Evolutionary conservation across 139 green algal genomes (phyloP), one percentile per base, ranked within the genome.

Genomic region (Protoeuglena noctilucae): DNA sequence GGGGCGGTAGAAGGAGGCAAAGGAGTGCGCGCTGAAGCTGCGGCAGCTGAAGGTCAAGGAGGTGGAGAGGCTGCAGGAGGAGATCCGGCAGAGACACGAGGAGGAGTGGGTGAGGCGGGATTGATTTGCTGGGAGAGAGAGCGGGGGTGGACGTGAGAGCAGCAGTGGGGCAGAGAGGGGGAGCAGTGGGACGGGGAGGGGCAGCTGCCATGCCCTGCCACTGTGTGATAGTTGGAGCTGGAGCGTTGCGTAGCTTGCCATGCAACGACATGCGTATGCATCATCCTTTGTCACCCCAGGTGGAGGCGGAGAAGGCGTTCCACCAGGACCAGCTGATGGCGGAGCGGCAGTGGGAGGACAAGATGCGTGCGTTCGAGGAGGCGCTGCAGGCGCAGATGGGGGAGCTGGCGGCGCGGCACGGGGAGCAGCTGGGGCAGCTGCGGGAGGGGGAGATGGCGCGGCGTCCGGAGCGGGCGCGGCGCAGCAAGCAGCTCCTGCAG

Each of bases 261-360:
- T n/a, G n/a, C n/a, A n/a, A n/a, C n/a, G n/a, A n/a, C n/a, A n/a
- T n/a, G n/a, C n/a, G n/a, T n/a, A n/a, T n/a, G n/a, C n/a, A n/a
- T n/a, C n/a, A n/a, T n/a, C n/a, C n/a, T n/a, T n/a, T n/a, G n/a
- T n/a, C n/a, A n/a, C n/a, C n/a, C n/a, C 28, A 30, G 49, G 21
- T 22, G 49, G 49, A 55, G 24, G 49, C 49, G 23, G 49, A 55
- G 49, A 34, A 55, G 49, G 49, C 49, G 17, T 55, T 55, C 24
- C 17, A 52, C 9, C 17, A 30, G 9, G 46, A 52, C 21, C 25
- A 30, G 46, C 21, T 30, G 46, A 21, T 30, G 46, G 25, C 27
- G 9, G 27, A 52, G 21, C 9, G 9, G 14, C 25, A 30, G 9
- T 52, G 49, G 49, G 49, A 55, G 17, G 49, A 55, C 21, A 55